A percentile compares a stretch with the other conserved stretches of the same genome.
Evolutionary conservation across 2,329 filamentous ascomycete genomes (phyloP).

Genomic region (Gliomastix tumulicola): DNA sequence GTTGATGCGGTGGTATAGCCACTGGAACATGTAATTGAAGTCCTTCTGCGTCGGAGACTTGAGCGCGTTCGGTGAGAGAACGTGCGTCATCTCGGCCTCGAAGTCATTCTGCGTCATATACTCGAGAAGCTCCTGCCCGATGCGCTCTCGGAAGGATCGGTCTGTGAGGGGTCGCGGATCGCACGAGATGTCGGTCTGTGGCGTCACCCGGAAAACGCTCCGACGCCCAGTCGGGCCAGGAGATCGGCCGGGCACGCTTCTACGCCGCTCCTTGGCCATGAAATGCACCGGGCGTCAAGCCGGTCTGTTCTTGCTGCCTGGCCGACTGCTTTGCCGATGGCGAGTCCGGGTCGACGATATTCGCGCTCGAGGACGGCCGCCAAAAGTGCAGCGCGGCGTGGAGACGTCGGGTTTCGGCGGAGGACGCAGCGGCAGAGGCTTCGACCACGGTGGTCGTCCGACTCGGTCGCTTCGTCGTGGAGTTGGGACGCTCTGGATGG

Average conservation of each 20-base stretch:
- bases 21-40: conserved; percentile 96
- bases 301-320: conserved; percentile 56
- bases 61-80: conserved; percentile 78
- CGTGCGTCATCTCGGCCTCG: conserved; percentile 95
- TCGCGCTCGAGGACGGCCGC: conserved; percentile 75
- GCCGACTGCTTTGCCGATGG: conserved; percentile 83
- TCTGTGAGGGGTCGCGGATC: conserved; percentile 86
- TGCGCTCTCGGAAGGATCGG: conserved; percentile 68
- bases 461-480: conserved; percentile 83
- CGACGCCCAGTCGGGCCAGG: conserved; percentile 67
- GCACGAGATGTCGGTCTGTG: conserved; percentile 70
- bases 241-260: conserved; percentile 73
- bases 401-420: conserved; percentile 75
- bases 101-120: conserved; percentile 93
- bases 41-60: conserved; percentile 97
- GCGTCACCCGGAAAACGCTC: conserved; percentile 89
- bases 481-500: conserved; percentile 86
- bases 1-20: conserved; percentile 93
- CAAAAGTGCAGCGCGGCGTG: conserved; percentile 80
- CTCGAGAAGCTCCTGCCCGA: conserved; percentile 84
- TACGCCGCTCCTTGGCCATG: conserved; percentile 58
- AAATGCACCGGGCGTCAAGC: conserved; percentile 50
- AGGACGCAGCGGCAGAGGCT: conserved; percentile 66
- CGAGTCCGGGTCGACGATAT: conserved; percentile 71
- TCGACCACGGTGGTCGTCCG: conserved; percentile 66